phyloP scores from a whole-genome alignment of 2,329 filamentous ascomycete species.

The Elsinoe fawcettii region DNA sequence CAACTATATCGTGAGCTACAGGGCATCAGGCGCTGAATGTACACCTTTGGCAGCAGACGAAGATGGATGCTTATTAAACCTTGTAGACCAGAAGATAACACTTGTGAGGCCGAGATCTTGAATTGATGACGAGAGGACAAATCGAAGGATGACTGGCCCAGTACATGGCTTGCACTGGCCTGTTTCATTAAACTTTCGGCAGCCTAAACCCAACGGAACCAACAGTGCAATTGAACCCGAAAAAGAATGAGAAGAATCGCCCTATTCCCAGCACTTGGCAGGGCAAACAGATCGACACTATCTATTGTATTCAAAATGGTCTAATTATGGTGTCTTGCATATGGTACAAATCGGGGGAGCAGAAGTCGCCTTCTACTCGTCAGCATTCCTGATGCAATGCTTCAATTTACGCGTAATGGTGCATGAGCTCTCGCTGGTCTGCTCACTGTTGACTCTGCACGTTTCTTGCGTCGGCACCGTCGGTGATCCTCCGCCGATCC shows the following conservation, averaged over 20 bases:
- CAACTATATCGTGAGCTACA: neutral
- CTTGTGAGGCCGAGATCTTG: neutral
- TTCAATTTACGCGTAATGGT: neutral
- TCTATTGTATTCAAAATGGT: neutral
- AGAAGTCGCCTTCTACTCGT: neutral
- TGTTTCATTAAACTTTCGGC: constrained; percentile 10
- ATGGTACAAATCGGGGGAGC: neutral
- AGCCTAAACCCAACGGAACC: constrained; percentile 6
- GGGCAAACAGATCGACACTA: constrained; percentile 3
- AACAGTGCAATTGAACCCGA: neutral
- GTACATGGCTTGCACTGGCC: neutral
- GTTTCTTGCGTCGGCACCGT: neutral
- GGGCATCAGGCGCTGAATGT: neutral
- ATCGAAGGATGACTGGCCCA: constrained; percentile 3
- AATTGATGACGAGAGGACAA: constrained; percentile 8
- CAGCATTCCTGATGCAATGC: neutral
- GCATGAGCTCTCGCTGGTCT: neutral
- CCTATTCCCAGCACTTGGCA: neutral
- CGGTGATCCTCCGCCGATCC: neutral
- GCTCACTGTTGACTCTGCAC: neutral
- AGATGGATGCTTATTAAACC: neutral
- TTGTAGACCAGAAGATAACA: too few species aligned
- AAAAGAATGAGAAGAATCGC: neutral
- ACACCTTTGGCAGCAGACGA: neutral
- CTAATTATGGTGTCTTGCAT: constrained; percentile 1